phyloP scores from a whole-genome alignment of 139 green algal genomes.

The Pedinophyceae sp. region DNA sequence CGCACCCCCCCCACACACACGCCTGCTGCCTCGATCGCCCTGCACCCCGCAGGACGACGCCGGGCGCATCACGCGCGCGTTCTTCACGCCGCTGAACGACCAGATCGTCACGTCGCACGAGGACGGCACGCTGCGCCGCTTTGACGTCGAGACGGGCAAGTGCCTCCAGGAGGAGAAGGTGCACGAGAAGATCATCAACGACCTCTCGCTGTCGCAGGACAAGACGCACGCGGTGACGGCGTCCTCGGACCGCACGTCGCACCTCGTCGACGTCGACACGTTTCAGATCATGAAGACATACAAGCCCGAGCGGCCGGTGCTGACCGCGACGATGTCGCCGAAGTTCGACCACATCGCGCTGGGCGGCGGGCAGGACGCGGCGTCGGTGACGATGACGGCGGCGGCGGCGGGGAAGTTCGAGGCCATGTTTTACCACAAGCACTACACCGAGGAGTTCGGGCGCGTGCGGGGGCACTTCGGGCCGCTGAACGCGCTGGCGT shows the following conservation, averaged over 20 bases:
- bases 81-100: conserved; percentile 50
- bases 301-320: conserved; percentile 67
- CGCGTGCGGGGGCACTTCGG: conserved; percentile 93
- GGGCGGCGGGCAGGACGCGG: conserved; percentile 82
- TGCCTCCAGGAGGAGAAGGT: conserved; percentile 33
- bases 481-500: conserved; percentile 63
- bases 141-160: conserved; percentile 22
- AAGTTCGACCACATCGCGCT: conserved; percentile 84
- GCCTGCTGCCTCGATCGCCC: no score
- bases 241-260: conserved; percentile 77
- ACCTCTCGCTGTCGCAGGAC: conserved; percentile 56
- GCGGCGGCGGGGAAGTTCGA: conserved; percentile 84
- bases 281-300: conserved; percentile 87
- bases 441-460: conserved; percentile 91
- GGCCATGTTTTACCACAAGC: conserved; percentile 93
- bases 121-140: conserved; percentile 30
- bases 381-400: conserved; percentile 74
- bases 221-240: conserved; percentile 86
- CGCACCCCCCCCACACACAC: no score
- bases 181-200: conserved; percentile 71
- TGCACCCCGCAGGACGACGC: conserved; percentile 10
- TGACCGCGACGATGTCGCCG: conserved; percentile 78
- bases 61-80: conserved; percentile 20
- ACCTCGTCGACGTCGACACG: conserved; percentile 65
- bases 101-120: conserved; percentile 71